Evolutionary conservation across 129 eudicot species (phyloP).

Genomic region (Erigeron canadensis): DNA sequence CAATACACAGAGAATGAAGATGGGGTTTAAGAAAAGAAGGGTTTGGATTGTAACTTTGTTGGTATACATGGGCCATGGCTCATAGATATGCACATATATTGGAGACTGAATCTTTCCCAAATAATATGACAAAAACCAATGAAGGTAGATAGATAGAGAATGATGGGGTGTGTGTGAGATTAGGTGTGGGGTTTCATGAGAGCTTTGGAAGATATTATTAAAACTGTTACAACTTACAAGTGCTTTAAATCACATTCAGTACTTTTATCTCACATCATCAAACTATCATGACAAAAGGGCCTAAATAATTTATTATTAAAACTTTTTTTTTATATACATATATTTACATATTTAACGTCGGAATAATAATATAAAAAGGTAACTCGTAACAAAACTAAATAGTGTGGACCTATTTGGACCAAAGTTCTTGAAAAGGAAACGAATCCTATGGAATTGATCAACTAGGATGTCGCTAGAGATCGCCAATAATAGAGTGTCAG

Average conservation of each 20-base stretch:
- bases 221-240: conserved; percentile 17
- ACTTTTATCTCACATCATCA: conserved; percentile 17
- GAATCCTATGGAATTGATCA: too few species aligned
- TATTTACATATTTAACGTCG: too few species aligned
- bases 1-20: conserved; percentile 27
- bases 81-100: conserved; percentile 22
- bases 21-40: conserved; percentile 21
- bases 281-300: background rate
- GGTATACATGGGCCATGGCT: conserved; percentile 35
- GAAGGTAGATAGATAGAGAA: background rate
- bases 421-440: too few species aligned
- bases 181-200: conserved; percentile 33
- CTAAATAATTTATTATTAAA: background rate
- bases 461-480: too few species aligned
- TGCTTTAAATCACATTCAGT: conserved; percentile 23
- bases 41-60: conserved; percentile 27
- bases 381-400: too few species aligned
- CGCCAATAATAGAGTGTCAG: too few species aligned
- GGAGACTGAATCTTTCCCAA: conserved; percentile 33
- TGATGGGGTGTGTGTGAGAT: conserved; percentile 21
- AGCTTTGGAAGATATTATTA: conserved; percentile 20
- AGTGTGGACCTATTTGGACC: too few species aligned
- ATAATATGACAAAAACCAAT: conserved; percentile 18
- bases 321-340: too few species aligned
- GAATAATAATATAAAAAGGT: too few species aligned